phyloP scores from a whole-genome alignment of 2,329 filamentous ascomycete genomes.

The Dichotomopilus funicola region DNA sequence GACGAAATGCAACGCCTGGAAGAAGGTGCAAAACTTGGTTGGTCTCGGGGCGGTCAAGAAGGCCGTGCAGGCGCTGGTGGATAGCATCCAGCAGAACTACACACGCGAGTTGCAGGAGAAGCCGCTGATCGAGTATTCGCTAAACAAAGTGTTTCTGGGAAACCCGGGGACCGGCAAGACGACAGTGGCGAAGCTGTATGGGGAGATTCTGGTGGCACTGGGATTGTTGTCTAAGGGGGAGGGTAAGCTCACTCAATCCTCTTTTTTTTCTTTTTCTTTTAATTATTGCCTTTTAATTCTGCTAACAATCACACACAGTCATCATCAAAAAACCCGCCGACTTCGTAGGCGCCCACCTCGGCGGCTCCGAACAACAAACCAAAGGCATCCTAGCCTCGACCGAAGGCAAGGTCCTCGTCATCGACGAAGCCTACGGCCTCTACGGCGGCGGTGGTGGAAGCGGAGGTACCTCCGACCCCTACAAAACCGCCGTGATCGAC shows the following conservation, averaged over 20 bases:
- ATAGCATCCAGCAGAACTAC: conserved; percentile 59
- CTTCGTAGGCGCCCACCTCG: conserved; percentile 59
- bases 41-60: conserved; percentile 59
- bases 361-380: conserved; percentile 63
- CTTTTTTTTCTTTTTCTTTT: neutral
- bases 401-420: conserved; percentile 67
- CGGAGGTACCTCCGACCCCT: conserved; percentile 33
- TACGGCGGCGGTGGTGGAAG: conserved; percentile 34
- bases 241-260: conserved; percentile 33
- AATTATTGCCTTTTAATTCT: neutral
- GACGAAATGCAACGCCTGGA: conserved; percentile 48
- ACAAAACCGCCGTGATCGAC: conserved; percentile 60
- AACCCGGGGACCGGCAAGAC: conserved; percentile 73
- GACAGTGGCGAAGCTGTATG: conserved; percentile 67
- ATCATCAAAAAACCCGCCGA: conserved; percentile 67
- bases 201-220: conserved; percentile 59
- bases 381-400: conserved; percentile 63
- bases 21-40: conserved; percentile 49
- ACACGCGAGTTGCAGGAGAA: conserved; percentile 57
- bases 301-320: conserved; percentile 35
- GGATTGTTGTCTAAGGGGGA: conserved; percentile 63
- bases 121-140: conserved; percentile 49
- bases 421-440: conserved; percentile 73
- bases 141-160: conserved; percentile 66
- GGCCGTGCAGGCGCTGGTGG: conserved; percentile 51